Conservation (phyloP, 2,329 filamentous ascomycete species). For the Xylaria polymorpha region DNA sequence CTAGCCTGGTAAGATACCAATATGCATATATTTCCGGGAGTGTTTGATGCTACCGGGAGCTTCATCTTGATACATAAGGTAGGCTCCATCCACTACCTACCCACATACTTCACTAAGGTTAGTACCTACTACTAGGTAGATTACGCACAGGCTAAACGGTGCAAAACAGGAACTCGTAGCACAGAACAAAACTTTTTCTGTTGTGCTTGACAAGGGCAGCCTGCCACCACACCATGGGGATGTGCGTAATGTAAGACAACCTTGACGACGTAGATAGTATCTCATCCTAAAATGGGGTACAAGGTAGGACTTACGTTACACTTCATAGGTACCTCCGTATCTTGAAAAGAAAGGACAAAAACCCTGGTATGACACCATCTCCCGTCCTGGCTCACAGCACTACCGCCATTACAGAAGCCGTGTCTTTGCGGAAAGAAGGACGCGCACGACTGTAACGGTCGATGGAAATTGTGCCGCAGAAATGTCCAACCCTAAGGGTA, state of each 20-base stretch:
- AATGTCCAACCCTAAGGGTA: background rate
- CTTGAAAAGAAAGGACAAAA: background rate
- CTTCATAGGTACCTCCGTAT: background rate
- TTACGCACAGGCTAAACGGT: background rate
- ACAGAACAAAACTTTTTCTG: background rate
- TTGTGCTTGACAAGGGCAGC: background rate
- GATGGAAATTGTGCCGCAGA: background rate
- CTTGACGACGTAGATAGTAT: background rate
- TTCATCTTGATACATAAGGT: background rate
- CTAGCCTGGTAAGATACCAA: background rate
- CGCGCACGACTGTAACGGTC: background rate
- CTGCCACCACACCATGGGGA: background rate
- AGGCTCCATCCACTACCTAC: background rate
- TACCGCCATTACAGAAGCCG: background rate
- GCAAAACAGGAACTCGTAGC: background rate
- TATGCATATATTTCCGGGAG: background rate
- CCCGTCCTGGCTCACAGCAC: background rate
- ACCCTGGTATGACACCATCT: background rate
- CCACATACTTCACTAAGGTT: background rate
- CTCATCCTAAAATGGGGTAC: background rate
- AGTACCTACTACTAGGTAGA: too few species aligned
- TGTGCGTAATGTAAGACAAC: background rate
- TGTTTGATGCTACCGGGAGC: background rate
- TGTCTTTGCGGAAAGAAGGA: background rate
- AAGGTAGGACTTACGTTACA: background rate